Base-by-base conservation (phyloP, 345 rosid genomes). In the Lepidium aucheri region DNA sequence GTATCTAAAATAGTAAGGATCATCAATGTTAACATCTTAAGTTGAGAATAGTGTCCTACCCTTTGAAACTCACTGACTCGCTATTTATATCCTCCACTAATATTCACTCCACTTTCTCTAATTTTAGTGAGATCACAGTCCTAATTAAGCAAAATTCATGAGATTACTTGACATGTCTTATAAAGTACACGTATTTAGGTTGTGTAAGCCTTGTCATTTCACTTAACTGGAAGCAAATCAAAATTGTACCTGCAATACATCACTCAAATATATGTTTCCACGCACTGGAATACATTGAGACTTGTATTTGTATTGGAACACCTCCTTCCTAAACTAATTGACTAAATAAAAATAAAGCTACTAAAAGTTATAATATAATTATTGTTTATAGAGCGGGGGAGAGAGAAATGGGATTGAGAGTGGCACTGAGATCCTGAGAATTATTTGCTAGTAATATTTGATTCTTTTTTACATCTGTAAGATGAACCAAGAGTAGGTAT, bases 41-140 rank as follows among this genome's bases (percentile, higher is more conserved):
- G 85, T 78, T 50, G 97, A 83, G 79, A 88, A 94, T 57, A 94
- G 82, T 69, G 99, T 97, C 69, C 96, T 84, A 46, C 97, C 97
- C 95, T 90, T 84, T 43, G 99, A 90, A 73, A 94, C 86, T 80
- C 97, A 86, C 79, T 90, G 71, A 94, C 86, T 80, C 97, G 88
- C 79, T 90, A 96, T 79, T 94, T 94, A 53, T 94, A 97, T 70
- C 97, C 99, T 59, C 99, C 99, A 72, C 99, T 1, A 26, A 94
- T 86, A 78, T 94, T 94, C 46, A 94, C 97, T 63, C 99, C 99
- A 74, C 99, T 85, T 77, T 94, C 99, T 65, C 96, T 97, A 72
- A 94, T 94, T 82, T 94, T 96, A 0, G 95, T 84, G 57, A 83
- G 79, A 84, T 94, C 97, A n/a, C n/a, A n/a, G 10, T 86, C 95